These are phyloP conservation scores for Suillus subaureus DNA, from an alignment of 768 basidiomycete species.

Conservation along the genomic window DNA sequence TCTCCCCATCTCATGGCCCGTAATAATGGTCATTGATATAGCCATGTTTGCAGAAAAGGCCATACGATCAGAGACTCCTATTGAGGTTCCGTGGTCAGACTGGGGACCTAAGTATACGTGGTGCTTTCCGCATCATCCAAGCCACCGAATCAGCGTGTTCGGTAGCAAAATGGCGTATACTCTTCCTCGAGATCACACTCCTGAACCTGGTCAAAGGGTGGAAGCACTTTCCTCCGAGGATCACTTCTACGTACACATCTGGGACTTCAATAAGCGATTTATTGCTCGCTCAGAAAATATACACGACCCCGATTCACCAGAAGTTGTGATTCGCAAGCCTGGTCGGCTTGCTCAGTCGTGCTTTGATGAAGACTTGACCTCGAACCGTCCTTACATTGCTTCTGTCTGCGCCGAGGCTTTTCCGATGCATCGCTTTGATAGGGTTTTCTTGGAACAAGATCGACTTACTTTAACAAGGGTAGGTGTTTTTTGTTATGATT, in stretches of 20 bases:
- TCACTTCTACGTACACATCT: constrained; percentile 3
- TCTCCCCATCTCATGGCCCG: neutral
- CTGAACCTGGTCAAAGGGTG: constrained; percentile 1
- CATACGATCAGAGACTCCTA: neutral
- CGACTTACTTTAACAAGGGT: neutral
- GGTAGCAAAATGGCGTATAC: constrained; percentile 4
- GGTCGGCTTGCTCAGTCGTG: neutral
- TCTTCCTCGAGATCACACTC: neutral
- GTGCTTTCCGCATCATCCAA: constrained; percentile 2
- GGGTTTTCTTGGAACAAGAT: neutral
- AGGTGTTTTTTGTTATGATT: neutral
- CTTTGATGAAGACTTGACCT: neutral
- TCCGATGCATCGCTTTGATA: neutral
- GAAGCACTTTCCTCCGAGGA: neutral
- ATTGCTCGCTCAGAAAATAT: neutral
- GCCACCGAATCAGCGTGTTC: constrained; percentile 2
- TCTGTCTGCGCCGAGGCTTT: neutral
- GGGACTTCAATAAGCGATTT: constrained; percentile 3
- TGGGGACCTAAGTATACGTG: constrained; percentile 2
- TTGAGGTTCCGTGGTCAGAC: neutral
- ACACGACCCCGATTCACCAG: neutral
- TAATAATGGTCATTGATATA: neutral
- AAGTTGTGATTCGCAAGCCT: neutral
- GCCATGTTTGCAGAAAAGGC: neutral
- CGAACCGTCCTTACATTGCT: neutral